phyloP scores from a whole-genome alignment of 768 basidiomycete genomes.

The Boletus patriciae region DNA sequence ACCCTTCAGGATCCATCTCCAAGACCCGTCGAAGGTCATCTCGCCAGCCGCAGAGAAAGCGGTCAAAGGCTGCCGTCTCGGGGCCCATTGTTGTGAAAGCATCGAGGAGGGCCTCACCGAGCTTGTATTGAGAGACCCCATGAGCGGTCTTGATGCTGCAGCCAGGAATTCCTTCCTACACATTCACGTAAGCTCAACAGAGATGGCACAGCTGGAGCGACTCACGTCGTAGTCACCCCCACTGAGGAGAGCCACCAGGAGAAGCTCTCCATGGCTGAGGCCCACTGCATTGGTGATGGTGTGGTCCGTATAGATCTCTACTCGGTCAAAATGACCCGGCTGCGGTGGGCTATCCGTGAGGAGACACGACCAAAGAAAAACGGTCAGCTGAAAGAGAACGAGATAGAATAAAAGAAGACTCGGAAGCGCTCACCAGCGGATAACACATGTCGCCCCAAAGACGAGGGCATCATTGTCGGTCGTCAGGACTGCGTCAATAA shows the following conservation, averaged over 20 bases:
- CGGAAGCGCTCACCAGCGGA: neutral
- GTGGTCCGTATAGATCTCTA: too few species aligned
- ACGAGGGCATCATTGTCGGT: neutral
- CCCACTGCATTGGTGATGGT: neutral
- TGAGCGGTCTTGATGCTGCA: neutral
- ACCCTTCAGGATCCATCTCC: neutral
- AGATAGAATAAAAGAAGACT: neutral
- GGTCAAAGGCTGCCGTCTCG: neutral
- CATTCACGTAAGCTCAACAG: too few species aligned
- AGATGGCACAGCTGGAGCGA: too few species aligned
- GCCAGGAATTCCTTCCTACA: neutral
- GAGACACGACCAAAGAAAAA: too few species aligned
- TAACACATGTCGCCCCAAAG: neutral
- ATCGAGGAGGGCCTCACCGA: neutral
- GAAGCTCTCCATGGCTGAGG: neutral
- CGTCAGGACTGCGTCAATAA: neutral
- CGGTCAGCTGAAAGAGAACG: too few species aligned
- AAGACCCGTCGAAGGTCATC: neutral
- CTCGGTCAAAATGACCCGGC: too few species aligned
- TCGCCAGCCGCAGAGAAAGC: neutral
- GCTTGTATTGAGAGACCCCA: neutral
- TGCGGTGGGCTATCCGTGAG: too few species aligned
- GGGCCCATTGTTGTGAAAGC: neutral
- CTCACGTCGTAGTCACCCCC: too few species aligned
- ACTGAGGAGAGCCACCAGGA: neutral